A percentile compares a stretch with the other conserved stretches of the same genome.
phyloP scores from a whole-genome alignment of 129 eudicot genomes.

The Chrysanthemum makinoi region DNA sequence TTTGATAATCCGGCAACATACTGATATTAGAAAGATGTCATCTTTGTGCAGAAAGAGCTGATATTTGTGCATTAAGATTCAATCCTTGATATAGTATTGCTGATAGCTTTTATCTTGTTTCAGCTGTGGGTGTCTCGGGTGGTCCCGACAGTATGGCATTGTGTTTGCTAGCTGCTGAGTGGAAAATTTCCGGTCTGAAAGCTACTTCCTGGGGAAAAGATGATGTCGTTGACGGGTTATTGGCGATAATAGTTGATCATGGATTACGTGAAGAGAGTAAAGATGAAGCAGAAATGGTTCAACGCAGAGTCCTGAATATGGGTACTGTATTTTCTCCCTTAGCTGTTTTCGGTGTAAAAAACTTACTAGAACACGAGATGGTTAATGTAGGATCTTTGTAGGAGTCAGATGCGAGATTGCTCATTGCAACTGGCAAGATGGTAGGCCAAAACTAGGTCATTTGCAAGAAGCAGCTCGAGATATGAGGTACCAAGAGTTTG shows the following conservation, averaged over 20 bases:
- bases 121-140: conserved; percentile 93
- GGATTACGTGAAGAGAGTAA: conserved; percentile 80
- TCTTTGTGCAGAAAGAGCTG: not conserved
- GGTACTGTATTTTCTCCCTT: conserved; percentile 39
- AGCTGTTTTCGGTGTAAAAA: conserved; percentile 4
- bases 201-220: conserved; percentile 30
- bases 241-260: conserved; percentile 88
- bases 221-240: conserved; percentile 56
- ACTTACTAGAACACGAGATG: conserved; percentile 24
- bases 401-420: conserved; percentile 83
- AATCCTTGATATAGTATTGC: not conserved
- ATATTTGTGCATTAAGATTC: not conserved
- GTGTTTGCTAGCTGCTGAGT: conserved; percentile 65
- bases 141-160: conserved; percentile 96
- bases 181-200: conserved; percentile 45
- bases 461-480: conserved; percentile 91
- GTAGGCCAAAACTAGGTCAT: conserved; percentile 76
- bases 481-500: conserved; percentile 45
- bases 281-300: conserved; percentile 69
- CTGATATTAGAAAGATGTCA: not conserved
- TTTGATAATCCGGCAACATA: too few species aligned
- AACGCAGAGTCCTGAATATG: conserved; percentile 52
- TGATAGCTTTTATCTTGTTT: conserved; percentile 21
- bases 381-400: conserved; percentile 52
- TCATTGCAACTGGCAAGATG: conserved; percentile 71